Evolutionary conservation across 176 grass and related monocot species (phyloP).

Genomic region (Hyparrhenia diplandra): DNA sequence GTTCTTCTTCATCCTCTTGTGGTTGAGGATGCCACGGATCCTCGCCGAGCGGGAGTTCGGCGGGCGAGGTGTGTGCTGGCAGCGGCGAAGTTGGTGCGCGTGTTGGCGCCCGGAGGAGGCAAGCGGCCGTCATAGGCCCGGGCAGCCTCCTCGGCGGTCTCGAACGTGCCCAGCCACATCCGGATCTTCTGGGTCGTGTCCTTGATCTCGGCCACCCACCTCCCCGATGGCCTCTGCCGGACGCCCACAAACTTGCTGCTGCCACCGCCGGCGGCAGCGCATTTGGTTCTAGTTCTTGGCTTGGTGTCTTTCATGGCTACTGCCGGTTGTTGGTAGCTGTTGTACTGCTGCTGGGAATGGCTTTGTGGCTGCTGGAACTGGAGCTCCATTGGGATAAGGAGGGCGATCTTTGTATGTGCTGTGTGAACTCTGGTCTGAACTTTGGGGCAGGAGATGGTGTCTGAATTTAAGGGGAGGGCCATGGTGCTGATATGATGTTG

Average conservation of each 20-base stretch:
- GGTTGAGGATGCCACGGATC: constrained; percentile 43
- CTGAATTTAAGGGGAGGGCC: constrained; percentile 40
- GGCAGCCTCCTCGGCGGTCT: constrained; percentile 63
- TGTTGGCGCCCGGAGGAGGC: constrained; percentile 60
- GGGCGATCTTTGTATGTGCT: background rate
- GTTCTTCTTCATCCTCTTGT: constrained; percentile 55
- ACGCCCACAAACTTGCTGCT: constrained; percentile 49
- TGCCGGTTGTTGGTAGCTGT: background rate
- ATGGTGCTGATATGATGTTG: background rate
- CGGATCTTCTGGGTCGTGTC: constrained; percentile 61
- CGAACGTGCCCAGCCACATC: constrained; percentile 72
- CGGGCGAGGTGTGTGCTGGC: background rate
- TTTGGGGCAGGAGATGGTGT: background rate
- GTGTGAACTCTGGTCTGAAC: constrained; percentile 8
- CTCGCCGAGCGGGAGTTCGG: constrained; percentile 40
- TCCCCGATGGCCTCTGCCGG: constrained; percentile 54
- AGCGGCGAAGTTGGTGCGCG: constrained; percentile 61
- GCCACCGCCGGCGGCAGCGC: background rate
- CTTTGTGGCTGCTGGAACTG: constrained; percentile 46
- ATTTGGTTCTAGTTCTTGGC: constrained; percentile 22
- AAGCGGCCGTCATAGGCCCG: constrained; percentile 62
- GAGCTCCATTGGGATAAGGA: constrained; percentile 37
- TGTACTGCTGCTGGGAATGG: constrained; percentile 40
- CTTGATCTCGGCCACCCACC: constrained; percentile 78
- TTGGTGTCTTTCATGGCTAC: background rate